phyloP scores from a whole-genome alignment of 1,284 basidiomycete species.

The Irpex sp. region DNA sequence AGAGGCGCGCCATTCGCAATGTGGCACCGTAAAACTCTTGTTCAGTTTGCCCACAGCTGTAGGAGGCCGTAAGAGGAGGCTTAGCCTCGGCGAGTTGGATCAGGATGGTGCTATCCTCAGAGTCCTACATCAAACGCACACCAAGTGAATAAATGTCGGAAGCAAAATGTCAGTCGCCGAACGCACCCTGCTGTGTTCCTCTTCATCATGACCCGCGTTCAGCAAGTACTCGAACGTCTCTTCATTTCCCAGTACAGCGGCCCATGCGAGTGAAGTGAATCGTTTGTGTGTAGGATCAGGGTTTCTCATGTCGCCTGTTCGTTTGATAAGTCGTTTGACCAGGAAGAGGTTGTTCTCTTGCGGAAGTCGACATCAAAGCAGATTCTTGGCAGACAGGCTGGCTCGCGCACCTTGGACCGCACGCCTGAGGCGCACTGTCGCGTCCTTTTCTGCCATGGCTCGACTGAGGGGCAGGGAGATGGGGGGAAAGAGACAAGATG shows the following conservation, averaged over 20 bases:
- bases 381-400: conserved; percentile 15
- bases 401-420: conserved; percentile 67
- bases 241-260: conserved; percentile 78
- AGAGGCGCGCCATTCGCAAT: conserved; percentile 76
- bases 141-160: background rate
- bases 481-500: conserved; percentile 16
- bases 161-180: background rate
- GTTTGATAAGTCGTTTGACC: conserved; percentile 75
- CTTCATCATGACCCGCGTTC: conserved; percentile 83
- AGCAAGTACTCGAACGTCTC: conserved; percentile 90
- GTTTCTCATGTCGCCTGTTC: conserved; percentile 80
- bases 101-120: conserved; percentile 86
- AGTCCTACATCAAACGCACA: conserved; percentile 56
- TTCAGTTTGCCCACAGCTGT: conserved; percentile 42
- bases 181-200: conserved; percentile 82
- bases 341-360: conserved; percentile 90
- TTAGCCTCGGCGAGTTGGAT: conserved; percentile 82
- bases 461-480: conserved; percentile 11
- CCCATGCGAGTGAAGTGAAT: conserved; percentile 86
- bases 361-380: conserved; percentile 14
- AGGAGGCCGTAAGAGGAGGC: conserved; percentile 45
- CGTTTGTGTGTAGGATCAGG: conserved; percentile 72
- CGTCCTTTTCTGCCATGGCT: conserved; percentile 77
- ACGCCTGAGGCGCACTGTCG: conserved; percentile 66
- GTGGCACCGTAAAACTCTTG: conserved; percentile 66